Base-by-base conservation (phyloP, 257 asterid species). In the Fraxinus quadrangulata region DNA sequence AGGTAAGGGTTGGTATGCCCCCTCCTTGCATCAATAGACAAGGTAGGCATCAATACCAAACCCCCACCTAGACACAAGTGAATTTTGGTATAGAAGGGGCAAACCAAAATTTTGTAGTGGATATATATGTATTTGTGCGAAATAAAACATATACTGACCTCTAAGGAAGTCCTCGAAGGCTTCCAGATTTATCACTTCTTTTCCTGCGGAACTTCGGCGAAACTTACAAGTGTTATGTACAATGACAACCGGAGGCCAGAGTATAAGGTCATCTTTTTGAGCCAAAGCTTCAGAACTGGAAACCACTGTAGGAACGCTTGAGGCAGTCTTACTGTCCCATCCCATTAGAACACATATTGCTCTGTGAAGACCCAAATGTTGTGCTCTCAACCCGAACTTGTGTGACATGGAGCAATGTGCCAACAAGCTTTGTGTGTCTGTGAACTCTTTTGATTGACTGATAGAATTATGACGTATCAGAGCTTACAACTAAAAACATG, bases 301-400 rank as follows among this genome's bases (percentile, higher is more conserved):
- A 84, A 84, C 65, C 45, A 54, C 71, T 75, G 73, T 71, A 7
- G 85, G 85, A 49, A 16, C 6, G 66, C 70, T 77, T 66, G 83
- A 34, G 65, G 54, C 70, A 31, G 69, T 77, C 16, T 76, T 83
- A 21, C 78, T 76, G 69, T 70, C 75, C 85, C 88, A 84, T 21
- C 82, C 88, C 79, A 84, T 83, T 34, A 84, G 80, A 68, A 79
- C 82, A 81, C 88, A 84, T 72, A 84, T 81, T 79, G 88, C 85
- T 71, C 69, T 81, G 85, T 72, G 82, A 76, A 84, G 88, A 67
- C 88, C 87, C 82, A 81, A 76, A 74, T 84, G 88, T 14, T 34
- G 80, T 68, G 80, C 87, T 72, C 81, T 84, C 87, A 84, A 66
- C 33, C 83, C 84, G 9, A 26, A 47, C 83, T 78, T 81, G 72